Evolutionary conservation across 75 land plant species (phyloP).

Genomic region (Sequoiadendron giganteum): DNA sequence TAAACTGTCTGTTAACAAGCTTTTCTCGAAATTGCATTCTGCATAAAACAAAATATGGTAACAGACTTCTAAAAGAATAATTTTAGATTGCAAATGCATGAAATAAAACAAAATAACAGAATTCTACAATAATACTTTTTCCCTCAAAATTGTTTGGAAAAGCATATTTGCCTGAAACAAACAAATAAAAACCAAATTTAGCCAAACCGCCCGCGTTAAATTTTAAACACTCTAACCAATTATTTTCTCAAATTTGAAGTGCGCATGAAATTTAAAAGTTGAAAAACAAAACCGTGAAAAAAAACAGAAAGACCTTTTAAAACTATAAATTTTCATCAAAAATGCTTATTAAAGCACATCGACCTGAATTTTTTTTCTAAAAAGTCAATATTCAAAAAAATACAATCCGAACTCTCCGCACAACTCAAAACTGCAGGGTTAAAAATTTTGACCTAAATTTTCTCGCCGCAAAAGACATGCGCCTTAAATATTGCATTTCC

Average conservation of each 20-base stretch:
- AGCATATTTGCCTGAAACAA: too few species aligned
- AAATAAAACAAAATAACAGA: not conserved
- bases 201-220: not conserved
- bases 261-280: too few species aligned
- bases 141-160: not conserved
- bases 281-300: too few species aligned
- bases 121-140: not conserved
- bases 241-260: too few species aligned
- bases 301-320: too few species aligned
- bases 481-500: not conserved
- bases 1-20: not conserved
- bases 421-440: not conserved
- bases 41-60: not conserved
- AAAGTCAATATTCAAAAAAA: not conserved
- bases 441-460: not conserved
- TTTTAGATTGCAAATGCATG: not conserved
- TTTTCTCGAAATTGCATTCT: not conserved
- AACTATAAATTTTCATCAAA: too few species aligned
- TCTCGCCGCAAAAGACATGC: not conserved
- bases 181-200: too few species aligned
- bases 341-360: not conserved
- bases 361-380: not conserved
- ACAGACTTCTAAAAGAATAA: not conserved
- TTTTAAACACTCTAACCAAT: too few species aligned
- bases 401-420: not conserved